phyloP scores from a whole-genome alignment of 2,329 filamentous ascomycete genomes.

The Emmonsiellopsis sp. region DNA sequence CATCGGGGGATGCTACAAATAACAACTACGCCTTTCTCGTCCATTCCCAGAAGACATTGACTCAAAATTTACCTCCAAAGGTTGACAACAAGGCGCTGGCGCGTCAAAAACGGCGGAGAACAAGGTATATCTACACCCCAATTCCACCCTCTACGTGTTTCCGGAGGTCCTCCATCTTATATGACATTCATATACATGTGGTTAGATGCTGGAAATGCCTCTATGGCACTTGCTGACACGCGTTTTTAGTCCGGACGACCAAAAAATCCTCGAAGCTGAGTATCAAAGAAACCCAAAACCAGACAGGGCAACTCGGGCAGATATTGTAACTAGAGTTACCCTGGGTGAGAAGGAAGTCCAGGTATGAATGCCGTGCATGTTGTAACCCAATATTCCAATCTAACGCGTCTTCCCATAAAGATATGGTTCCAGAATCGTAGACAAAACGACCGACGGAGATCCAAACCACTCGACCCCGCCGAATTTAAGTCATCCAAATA shows the following conservation, averaged over 20 bases:
- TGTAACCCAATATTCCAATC: constrained; percentile 12
- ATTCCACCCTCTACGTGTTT: neutral
- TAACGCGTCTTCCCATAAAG: constrained; percentile 39
- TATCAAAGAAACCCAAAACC: constrained; percentile 82
- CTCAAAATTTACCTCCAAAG: constrained; percentile 47
- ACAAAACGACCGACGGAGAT: constrained; percentile 86
- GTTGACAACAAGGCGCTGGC: constrained; percentile 52
- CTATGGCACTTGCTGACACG: neutral
- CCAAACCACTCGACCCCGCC: constrained; percentile 69
- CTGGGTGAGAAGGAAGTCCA: constrained; percentile 95
- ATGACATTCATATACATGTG: neutral
- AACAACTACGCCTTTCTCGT: constrained; percentile 49
- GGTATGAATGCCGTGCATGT: constrained; percentile 46
- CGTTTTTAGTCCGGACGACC: constrained; percentile 66
- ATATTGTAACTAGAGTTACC: constrained; percentile 75
- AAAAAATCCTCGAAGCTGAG: constrained; percentile 76
- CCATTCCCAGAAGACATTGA: constrained; percentile 49
- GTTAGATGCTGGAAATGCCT: neutral
- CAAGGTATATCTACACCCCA: constrained; percentile 41
- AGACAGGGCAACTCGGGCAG: constrained; percentile 76
- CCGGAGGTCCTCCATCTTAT: neutral
- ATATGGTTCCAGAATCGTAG: constrained; percentile 97
- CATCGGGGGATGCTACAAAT: constrained; percentile 22
- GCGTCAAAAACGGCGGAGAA: constrained; percentile 53
- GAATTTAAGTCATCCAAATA: constrained; percentile 44